Evolutionary conservation across 2,329 filamentous ascomycete genomes (phyloP), one percentile per base, ranked within the genome.

Genomic region (Orbilia javanica): DNA sequence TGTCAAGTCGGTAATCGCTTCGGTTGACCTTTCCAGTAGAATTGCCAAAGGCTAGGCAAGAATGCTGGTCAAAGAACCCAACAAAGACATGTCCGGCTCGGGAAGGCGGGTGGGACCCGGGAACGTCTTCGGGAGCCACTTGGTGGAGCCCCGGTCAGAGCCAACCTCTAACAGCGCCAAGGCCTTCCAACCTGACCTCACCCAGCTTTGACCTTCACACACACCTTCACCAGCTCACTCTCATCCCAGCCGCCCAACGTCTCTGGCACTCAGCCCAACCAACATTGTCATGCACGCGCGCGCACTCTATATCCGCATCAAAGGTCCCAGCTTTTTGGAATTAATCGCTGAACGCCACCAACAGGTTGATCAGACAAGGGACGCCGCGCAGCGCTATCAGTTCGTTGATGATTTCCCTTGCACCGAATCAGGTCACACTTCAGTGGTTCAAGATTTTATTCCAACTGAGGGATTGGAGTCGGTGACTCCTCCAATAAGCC

Each of bases 271-370:
- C 65, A 65, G 62, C 63, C 67, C 69, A 67, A 31, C 36, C 57
- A 27, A 55, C 29, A 66, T 27, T 50, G 18, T 52, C 55, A 48
- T 64, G 25, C 39, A 48, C 68, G 63, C 74, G 68, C 69, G 50
- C 69, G 39, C 50, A 68, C 31, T 73, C 60, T 18, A 55, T 67
- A 60, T 48, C 68, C 39, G 57, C 65, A 50, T 39, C 25, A 63
- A 48, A 60, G 34, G 34, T 72, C 62, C 60, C 57, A 50, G 69
- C 60, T 25, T 55, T 39, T 60, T 66, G 69, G 69, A 66, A 66
- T 66, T 65, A 53, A 60, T 66, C 34, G 60, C 50, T 73, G 60
- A 73, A 29, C 62, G 68, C 74, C 57, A 74, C 70, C 74, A 64
- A 68, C 68, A 52, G 29, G 60, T 52, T 53, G 13, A 48, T n/a